These are phyloP conservation scores for Leccinum broughii DNA, from an alignment of 768 basidiomycete genomes.

Conservation along the genomic window DNA sequence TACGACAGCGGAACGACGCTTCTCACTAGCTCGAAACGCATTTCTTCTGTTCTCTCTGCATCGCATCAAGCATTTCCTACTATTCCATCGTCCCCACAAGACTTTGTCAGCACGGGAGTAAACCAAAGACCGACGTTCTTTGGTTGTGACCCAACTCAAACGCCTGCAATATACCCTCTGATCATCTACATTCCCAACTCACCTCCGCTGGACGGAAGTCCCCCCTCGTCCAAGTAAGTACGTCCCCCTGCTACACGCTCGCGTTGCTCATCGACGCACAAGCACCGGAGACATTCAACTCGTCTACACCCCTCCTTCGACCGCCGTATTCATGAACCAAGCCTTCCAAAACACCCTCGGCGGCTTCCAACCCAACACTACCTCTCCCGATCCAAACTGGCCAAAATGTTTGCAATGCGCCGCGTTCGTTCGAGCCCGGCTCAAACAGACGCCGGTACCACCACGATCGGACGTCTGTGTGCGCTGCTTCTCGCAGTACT, in stretches of 20 bases:
- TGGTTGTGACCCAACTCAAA: constrained; percentile 61
- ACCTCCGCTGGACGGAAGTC: constrained; percentile 61
- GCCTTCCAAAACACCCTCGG: constrained; percentile 53
- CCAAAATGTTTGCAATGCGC: too few relatives aligned
- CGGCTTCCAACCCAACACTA: constrained; percentile 63
- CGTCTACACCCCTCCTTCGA: constrained; percentile 56
- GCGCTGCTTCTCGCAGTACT: too few relatives aligned
- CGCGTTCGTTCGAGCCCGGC: too few relatives aligned
- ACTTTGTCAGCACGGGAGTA: constrained; percentile 60
- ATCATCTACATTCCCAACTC: constrained; percentile 78
- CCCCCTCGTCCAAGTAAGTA: constrained; percentile 65
- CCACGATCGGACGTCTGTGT: too few relatives aligned
- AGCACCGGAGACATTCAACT: constrained; percentile 62
- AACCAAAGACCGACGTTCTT: constrained; percentile 76
- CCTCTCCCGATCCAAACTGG: constrained; percentile 31
- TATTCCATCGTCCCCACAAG: constrained; percentile 50
- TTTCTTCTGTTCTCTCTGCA: constrained; percentile 42
- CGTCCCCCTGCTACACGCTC: constrained; percentile 6
- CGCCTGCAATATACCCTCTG: constrained; percentile 59
- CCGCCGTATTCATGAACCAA: constrained; percentile 60
- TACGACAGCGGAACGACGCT: constrained; percentile 53
- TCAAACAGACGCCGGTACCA: too few relatives aligned
- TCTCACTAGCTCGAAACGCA: constrained; percentile 44
- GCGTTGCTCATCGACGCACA: neutral
- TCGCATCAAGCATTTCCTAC: constrained; percentile 67